Conservation (phyloP, 805 yeast genomes). For the Grigorovia yakushimaensis region DNA sequence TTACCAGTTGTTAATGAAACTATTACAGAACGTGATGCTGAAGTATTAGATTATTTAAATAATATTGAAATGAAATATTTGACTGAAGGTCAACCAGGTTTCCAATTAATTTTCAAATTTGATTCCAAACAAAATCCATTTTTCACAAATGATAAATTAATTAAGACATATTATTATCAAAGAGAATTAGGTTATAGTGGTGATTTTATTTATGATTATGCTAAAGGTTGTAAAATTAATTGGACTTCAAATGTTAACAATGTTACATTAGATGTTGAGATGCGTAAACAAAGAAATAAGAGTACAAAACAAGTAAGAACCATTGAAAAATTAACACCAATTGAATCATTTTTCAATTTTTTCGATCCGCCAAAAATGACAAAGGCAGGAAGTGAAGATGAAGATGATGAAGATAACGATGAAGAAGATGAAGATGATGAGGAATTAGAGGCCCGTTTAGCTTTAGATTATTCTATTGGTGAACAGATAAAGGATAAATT, state of each 20-base stretch:
- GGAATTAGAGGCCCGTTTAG: conserved; percentile 75
- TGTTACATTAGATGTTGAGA: conserved; percentile 79
- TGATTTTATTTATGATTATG: conserved; percentile 93
- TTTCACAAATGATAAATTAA: conserved; percentile 61
- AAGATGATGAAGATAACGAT: conserved; percentile 42
- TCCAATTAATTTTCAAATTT: conserved; percentile 77
- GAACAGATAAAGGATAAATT: conserved; percentile 93
- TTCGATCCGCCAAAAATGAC: conserved; percentile 84
- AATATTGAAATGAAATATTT: conserved; percentile 75
- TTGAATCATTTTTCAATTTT: conserved; percentile 90
- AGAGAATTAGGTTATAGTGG: conserved; percentile 91
- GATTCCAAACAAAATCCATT: conserved; percentile 50
- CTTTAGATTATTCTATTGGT: conserved; percentile 89
- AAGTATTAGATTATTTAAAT: conserved; percentile 56
- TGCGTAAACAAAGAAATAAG: conserved; percentile 95
- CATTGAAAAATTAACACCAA: conserved; percentile 88
- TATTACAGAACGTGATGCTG: conserved; percentile 83
- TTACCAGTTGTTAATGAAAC: conserved; percentile 71
- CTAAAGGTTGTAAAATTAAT: conserved; percentile 73
- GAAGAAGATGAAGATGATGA: conserved; percentile 51
- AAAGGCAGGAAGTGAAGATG: conserved; percentile 28
- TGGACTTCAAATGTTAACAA: conserved; percentile 78
- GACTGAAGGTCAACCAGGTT: conserved; percentile 60
- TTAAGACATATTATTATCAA: conserved; percentile 88
- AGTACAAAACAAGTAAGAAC: conserved; percentile 94